Evolutionary conservation across 2,329 filamentous ascomycete species (phyloP), one percentile per base, ranked within the genome.

Genomic region (Colletotrichum noveboracense): DNA sequence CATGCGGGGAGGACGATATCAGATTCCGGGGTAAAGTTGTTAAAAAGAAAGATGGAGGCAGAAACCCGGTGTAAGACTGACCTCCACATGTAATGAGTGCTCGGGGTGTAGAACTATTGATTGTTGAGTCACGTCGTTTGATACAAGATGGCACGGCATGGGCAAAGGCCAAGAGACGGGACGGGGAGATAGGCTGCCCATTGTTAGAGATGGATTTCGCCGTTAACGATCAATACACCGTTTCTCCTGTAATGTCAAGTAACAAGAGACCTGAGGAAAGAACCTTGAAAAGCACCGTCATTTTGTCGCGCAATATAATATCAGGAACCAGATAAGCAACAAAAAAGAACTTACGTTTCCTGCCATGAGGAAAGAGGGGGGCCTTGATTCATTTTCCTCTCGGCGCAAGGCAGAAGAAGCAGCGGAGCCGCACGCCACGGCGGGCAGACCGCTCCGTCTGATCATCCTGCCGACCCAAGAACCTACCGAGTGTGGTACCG

Each of bases 401-500:
- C n/a, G 43, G 43, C 43, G 43, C 43, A 52, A 21, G 43, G 43
- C 43, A 48, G n/a, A 62, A 24, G 30, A 24, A 32, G 30, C 52
- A 43, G 21, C 32, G 56, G 52, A 68, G 66, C 66, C 32, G 66
- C 66, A 68, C 32, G 34, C 34, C 66, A 43, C 18, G 21, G 32
- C 52, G 66, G 66, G 21, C 52, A 60, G 66, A 14, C 52, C 13
- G 52, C 21, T 60, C 52, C 32, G 66, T 60, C 52, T 30, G 16
- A 68, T 58, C 30, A 60, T 43, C 52, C 38, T 48, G 21, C 21
- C 12, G 52, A 68, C 32, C 48, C 48, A 36, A n/a, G 21, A 28
- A 28, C 30, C 24, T 1, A n/a, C 21, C 9, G n/a, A 18, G 34
- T 43, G 12, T 28, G 62, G 62, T 48, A 65, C 34, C 14, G 10